Conservation (phyloP, 371 early-diverging fungal genomes). For the Zancudomyces culisetae region DNA sequence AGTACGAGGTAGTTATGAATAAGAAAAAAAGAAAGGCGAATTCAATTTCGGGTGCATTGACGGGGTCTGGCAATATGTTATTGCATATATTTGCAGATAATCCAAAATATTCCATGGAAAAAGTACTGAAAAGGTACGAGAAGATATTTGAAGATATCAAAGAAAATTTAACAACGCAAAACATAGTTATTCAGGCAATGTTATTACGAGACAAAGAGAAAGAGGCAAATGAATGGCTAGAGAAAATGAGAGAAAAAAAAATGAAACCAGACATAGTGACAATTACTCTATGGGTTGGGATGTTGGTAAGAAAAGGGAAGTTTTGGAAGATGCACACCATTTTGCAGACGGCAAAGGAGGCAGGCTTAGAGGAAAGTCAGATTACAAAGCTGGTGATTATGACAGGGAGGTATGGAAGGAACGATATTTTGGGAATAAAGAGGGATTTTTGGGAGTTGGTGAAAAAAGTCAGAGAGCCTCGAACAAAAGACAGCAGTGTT, state of each 20-base stretch:
- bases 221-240: not conserved
- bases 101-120: not conserved
- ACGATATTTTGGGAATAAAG: not conserved
- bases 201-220: not conserved
- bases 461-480: not conserved
- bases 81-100: not conserved
- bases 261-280: slow-evolving; percentile 1
- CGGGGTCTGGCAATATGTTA: not conserved
- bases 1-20: not conserved
- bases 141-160: not conserved
- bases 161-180: not conserved
- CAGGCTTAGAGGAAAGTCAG: not conserved
- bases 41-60: not conserved
- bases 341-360: slow-evolving; percentile 1
- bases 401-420: not conserved
- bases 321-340: not conserved
- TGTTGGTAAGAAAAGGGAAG: not conserved
- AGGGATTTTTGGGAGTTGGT: not conserved
- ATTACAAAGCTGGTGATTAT: not conserved
- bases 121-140: too few species aligned
- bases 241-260: not conserved
- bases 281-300: not conserved
- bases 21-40: not conserved
- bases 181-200: not conserved
- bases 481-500: not conserved